phyloP scores from a whole-genome alignment of 805 yeast species.

The Novakomyces olei region DNA sequence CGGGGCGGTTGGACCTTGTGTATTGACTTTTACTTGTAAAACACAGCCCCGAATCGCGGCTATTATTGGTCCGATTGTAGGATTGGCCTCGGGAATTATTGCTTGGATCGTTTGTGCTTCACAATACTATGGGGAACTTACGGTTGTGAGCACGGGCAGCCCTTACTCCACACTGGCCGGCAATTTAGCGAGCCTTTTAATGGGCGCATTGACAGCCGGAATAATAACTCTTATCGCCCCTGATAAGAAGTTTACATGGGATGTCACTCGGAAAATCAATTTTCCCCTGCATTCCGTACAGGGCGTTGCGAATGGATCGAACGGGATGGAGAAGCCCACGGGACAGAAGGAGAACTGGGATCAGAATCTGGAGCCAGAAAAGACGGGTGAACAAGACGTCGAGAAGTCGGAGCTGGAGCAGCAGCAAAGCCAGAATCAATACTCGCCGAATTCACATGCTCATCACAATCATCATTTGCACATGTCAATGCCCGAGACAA shows the following conservation, averaged over 20 bases:
- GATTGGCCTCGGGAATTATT: slow-evolving; percentile 50
- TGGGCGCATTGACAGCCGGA: slow-evolving; percentile 27
- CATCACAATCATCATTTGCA: not conserved
- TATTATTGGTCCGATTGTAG: slow-evolving; percentile 51
- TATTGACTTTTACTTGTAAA: slow-evolving; percentile 38
- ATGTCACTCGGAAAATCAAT: slow-evolving; percentile 24
- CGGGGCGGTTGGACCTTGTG: slow-evolving; percentile 18
- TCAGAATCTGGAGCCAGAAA: too few species aligned
- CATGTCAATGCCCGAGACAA: too few species aligned
- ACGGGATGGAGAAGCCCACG: too few species aligned
- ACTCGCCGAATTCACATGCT: slow-evolving; percentile 9
- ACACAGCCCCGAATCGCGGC: slow-evolving; percentile 38
- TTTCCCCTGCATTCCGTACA: too few species aligned
- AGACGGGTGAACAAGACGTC: too few species aligned
- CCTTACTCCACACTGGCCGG: slow-evolving; percentile 69
- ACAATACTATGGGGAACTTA: slow-evolving; percentile 18
- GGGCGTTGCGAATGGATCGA: too few species aligned
- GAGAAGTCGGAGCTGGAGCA: too few species aligned
- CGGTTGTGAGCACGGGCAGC: slow-evolving; percentile 44
- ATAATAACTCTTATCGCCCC: slow-evolving; percentile 22
- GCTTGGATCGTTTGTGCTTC: slow-evolving; percentile 56
- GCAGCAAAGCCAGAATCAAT: too few species aligned
- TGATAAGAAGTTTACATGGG: slow-evolving; percentile 33
- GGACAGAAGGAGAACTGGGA: too few species aligned
- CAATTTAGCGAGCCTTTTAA: slow-evolving; percentile 31